Conservation (phyloP, 2,329 filamentous ascomycete genomes). For the Fonsecaea pedrosoi region DNA sequence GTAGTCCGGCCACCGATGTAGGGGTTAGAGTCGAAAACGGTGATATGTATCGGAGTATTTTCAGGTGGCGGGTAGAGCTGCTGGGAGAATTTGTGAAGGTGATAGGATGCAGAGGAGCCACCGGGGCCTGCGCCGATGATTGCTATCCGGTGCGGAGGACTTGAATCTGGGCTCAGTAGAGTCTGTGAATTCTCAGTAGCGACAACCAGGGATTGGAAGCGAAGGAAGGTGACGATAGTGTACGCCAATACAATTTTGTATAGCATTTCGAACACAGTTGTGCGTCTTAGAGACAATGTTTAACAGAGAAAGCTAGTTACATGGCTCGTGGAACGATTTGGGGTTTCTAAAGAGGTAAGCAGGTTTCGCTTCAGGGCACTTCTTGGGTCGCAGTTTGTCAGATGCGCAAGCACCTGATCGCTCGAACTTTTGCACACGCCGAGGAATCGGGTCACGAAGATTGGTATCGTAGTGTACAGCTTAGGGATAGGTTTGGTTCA, state of each 20-base stretch:
- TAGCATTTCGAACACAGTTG: conserved; percentile 1
- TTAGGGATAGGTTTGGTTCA: neutral
- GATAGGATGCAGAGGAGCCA: conserved; percentile 85
- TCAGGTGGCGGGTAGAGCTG: conserved; percentile 52
- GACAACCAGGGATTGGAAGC: neutral
- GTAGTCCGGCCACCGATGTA: conserved; percentile 86
- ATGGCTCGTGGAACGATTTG: neutral
- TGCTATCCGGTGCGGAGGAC: conserved; percentile 30
- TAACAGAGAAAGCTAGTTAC: neutral
- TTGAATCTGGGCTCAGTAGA: neutral
- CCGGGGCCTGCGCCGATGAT: conserved; percentile 78
- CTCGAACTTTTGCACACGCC: neutral
- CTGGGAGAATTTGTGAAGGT: conserved; percentile 74
- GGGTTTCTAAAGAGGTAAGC: neutral
- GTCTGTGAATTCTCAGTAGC: conserved; percentile 3
- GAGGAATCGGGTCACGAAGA: neutral
- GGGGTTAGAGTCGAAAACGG: conserved; percentile 79
- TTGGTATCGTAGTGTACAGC: neutral
- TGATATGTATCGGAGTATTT: conserved; percentile 72
- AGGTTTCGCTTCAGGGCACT: neutral
- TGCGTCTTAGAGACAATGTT: neutral
- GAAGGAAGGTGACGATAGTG: neutral
- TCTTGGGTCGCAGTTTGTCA: neutral
- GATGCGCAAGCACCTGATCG: neutral
- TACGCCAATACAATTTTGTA: neutral